Evolutionary conservation across 768 basidiomycete genomes (phyloP).

Genomic region (Lactifluus subvellereus): DNA sequence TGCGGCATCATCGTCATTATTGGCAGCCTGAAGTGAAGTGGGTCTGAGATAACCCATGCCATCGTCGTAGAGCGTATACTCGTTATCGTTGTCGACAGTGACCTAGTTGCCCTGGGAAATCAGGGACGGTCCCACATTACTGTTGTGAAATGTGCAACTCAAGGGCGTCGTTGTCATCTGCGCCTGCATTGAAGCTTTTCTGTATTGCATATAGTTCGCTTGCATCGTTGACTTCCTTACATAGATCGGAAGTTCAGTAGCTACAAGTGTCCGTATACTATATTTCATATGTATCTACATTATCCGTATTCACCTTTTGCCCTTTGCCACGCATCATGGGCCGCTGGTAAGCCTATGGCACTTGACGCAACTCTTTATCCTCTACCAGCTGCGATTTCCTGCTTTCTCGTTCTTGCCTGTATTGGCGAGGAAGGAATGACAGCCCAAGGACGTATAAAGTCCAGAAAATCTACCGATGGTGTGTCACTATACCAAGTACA

Average conservation of each 20-base stretch:
- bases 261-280: neutral
- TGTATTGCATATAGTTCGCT: neutral
- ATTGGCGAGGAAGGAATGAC: neutral
- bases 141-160: too few species aligned
- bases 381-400: neutral
- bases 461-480: neutral
- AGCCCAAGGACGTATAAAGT: neutral
- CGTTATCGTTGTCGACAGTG: too few species aligned
- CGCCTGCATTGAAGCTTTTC: too few species aligned
- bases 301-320: neutral
- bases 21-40: too few species aligned
- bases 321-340: neutral
- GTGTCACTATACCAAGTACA: neutral
- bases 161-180: too few species aligned
- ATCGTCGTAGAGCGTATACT: too few species aligned
- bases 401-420: neutral
- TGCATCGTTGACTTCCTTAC: conserved; percentile 1
- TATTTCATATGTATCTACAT: conserved; percentile 9
- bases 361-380: neutral
- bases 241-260: conserved; percentile 6
- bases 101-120: too few species aligned
- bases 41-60: too few species aligned
- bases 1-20: too few species aligned
- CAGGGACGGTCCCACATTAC: too few species aligned
- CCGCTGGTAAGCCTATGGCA: neutral